Evolutionary conservation across 78 protist genomes (phyloP).

Genomic region (Tieghemostelium lacteum): DNA sequence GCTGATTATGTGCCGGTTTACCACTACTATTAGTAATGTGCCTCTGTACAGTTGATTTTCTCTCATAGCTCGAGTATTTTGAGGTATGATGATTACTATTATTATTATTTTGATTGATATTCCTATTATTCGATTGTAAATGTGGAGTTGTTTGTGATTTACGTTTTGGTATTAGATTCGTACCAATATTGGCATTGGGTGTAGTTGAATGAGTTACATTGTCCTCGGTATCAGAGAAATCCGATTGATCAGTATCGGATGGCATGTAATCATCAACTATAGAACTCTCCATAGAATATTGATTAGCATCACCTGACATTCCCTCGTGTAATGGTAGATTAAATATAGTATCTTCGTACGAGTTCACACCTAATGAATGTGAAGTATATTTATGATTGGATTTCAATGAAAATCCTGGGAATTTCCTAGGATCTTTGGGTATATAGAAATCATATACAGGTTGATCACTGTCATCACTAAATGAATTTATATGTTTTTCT

Average conservation of each 20-base stretch:
- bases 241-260: constrained; percentile 12
- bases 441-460: constrained; percentile 37
- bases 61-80: not conserved
- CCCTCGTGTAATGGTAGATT: constrained; percentile 38
- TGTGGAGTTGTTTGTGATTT: not conserved
- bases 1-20: not conserved
- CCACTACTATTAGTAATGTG: not conserved
- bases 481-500: not conserved
- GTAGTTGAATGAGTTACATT: constrained; percentile 14
- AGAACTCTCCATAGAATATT: not conserved
- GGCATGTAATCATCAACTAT: not conserved
- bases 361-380: constrained; percentile 61
- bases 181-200: not conserved
- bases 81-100: not conserved
- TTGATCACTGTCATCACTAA: not conserved
- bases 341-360: constrained; percentile 71
- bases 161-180: too few relatives aligned
- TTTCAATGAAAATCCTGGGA: constrained; percentile 37
- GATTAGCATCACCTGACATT: not conserved
- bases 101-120: not conserved
- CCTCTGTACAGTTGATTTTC: not conserved
- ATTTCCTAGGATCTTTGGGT: constrained; percentile 64
- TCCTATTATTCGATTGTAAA: not conserved
- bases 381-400: constrained; percentile 65
- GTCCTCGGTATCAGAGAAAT: constrained; percentile 17